Percentiles rank a stretch among this genome's conserved stretches.
phyloP scores from a whole-genome alignment of 1,139 yeast genomes.

The Meyerozyma smithsonii region DNA sequence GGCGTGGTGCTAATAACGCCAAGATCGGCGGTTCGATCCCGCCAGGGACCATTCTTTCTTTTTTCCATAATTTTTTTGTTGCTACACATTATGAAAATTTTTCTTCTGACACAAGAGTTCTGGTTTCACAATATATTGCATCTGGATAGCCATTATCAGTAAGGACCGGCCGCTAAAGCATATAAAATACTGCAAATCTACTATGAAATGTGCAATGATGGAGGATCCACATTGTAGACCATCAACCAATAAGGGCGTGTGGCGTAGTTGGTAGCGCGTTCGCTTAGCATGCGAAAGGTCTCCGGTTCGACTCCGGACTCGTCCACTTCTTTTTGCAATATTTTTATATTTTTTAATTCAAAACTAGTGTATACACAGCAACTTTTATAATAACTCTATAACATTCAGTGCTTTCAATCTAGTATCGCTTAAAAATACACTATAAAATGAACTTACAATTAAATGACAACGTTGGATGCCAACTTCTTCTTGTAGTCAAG shows the following conservation, averaged over 20 bases:
- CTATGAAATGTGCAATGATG: too few relatives aligned
- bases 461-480: slow-evolving; percentile 81
- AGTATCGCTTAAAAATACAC: background rate
- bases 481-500: slow-evolving; percentile 88
- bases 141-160: too few relatives aligned
- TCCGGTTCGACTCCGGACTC: slow-evolving; percentile 89
- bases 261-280: slow-evolving; percentile 84
- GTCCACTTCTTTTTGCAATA: slow-evolving; percentile 45
- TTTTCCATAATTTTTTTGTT: slow-evolving; percentile 3
- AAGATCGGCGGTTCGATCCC: slow-evolving; percentile 84
- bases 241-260: slow-evolving; percentile 4
- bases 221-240: too few relatives aligned
- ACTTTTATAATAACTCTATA: too few relatives aligned
- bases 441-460: slow-evolving; percentile 11
- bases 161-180: too few relatives aligned
- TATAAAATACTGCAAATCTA: too few relatives aligned
- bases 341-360: background rate
- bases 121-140: too few relatives aligned
- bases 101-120: too few relatives aligned
- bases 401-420: background rate
- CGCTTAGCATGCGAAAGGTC: slow-evolving; percentile 90
- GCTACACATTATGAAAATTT: too few relatives aligned
- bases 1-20: slow-evolving; percentile 90
- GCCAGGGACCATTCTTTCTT: slow-evolving; percentile 63
- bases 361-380: too few relatives aligned